phyloP scores from a whole-genome alignment of 495 filamentous ascomycete genomes.

The Podospora bellae-mahoneyi region DNA sequence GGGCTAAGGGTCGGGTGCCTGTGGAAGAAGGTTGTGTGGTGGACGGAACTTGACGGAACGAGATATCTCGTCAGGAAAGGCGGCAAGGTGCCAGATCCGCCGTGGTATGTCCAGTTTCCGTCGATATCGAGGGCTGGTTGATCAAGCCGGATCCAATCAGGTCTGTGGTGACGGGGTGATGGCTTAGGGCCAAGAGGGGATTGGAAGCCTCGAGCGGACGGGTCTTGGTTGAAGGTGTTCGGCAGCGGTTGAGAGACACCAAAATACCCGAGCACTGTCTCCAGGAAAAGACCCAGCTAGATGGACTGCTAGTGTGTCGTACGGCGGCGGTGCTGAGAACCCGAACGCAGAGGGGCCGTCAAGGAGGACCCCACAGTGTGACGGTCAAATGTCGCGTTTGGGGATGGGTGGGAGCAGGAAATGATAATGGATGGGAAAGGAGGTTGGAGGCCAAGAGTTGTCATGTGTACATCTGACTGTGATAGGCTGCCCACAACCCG shows the following conservation, averaged over 20 bases:
- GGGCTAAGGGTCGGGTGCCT: background rate
- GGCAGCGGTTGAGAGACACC: background rate
- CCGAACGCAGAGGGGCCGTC: background rate
- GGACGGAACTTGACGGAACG: constrained; percentile 3
- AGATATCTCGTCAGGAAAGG: background rate
- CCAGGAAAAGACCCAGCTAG: too few relatives aligned
- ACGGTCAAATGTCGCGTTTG: background rate
- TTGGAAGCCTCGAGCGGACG: background rate
- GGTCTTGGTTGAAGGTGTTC: background rate
- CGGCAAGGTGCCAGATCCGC: constrained; percentile 2
- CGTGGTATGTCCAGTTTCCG: background rate
- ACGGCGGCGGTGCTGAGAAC: background rate
- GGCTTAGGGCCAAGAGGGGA: background rate
- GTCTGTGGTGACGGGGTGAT: background rate
- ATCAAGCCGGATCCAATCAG: background rate
- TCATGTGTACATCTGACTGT: background rate
- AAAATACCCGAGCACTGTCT: background rate
- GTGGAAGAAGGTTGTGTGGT: background rate
- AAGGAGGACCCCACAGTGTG: background rate
- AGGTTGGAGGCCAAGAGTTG: background rate
- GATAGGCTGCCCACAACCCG: background rate
- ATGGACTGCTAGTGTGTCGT: background rate
- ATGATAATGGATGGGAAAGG: background rate
- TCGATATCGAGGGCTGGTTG: background rate
- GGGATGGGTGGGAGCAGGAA: background rate